Evolutionary conservation across 768 basidiomycete species (phyloP).

Genomic region (Ephemerocybe angulata): DNA sequence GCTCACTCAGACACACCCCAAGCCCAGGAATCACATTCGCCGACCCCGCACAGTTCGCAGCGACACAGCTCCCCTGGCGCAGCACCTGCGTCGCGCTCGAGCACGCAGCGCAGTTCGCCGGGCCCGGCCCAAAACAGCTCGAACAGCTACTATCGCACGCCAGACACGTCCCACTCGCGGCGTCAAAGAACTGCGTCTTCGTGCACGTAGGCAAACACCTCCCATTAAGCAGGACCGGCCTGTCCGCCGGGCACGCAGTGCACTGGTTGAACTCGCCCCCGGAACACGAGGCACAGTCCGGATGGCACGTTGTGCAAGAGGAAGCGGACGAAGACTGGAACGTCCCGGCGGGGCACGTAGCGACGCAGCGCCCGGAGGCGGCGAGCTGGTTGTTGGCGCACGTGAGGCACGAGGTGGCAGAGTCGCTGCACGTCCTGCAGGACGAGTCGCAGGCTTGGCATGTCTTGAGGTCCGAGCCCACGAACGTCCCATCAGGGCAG

Average conservation of each 20-base stretch:
- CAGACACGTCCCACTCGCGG: constrained; percentile 57
- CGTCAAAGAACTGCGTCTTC: constrained; percentile 70
- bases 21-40: constrained; percentile 62
- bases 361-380: constrained; percentile 68
- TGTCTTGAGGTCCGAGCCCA: constrained; percentile 43
- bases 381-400: constrained; percentile 68
- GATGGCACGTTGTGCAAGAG: constrained; percentile 73
- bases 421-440: constrained; percentile 69
- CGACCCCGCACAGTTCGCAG: constrained; percentile 56
- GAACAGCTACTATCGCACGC: constrained; percentile 75
- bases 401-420: constrained; percentile 67
- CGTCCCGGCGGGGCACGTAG: constrained; percentile 68
- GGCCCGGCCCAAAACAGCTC: constrained; percentile 69
- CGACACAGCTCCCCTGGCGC: constrained; percentile 58
- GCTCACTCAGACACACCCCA: constrained; percentile 75
- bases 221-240: constrained; percentile 71
- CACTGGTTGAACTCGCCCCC: constrained; percentile 80
- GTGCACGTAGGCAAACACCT: constrained; percentile 78
- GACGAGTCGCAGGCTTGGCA: constrained; percentile 38
- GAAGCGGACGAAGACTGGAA: constrained; percentile 54
- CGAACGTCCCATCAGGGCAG: constrained; percentile 76
- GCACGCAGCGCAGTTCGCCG: constrained; percentile 71
- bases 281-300: constrained; percentile 81
- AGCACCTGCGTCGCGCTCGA: constrained; percentile 60
- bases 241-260: constrained; percentile 58